These are phyloP conservation scores for Cyberlindnera mississippiensis DNA, from an alignment of 805 yeast genomes.

Conservation along the genomic window DNA sequence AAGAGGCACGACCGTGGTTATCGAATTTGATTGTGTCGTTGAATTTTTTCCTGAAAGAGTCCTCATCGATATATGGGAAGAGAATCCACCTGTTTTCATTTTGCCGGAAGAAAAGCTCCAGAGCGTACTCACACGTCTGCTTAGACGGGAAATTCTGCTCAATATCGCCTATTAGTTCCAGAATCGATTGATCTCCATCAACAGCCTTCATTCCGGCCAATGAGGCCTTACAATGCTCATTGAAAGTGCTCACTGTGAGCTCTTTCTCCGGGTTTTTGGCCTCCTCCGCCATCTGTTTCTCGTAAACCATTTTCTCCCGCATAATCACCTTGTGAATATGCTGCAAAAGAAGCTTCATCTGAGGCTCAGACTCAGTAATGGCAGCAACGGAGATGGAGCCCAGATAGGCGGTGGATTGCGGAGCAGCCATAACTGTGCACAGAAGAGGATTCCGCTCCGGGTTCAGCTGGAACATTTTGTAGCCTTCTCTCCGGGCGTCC, in stretches of 20 bases:
- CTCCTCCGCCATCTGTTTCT: not conserved
- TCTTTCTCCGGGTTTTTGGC: conserved; percentile 1
- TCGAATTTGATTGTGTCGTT: not conserved
- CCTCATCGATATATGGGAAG: conserved; percentile 14
- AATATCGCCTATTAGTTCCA: conserved; percentile 9
- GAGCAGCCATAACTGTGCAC: conserved; percentile 14
- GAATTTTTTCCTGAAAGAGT: conserved; percentile 4
- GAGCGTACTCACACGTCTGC: not conserved
- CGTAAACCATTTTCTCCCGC: conserved; percentile 10
- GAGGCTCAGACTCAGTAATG: conserved; percentile 15
- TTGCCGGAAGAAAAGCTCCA: conserved; percentile 11
- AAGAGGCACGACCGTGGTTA: conserved; percentile 5
- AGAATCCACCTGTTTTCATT: conserved; percentile 11
- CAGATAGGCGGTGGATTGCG: conserved; percentile 13
- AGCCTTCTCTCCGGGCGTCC: conserved; percentile 4
- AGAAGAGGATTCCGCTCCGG: conserved; percentile 18
- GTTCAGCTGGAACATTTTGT: conserved; percentile 15
- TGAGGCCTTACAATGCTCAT: conserved; percentile 10
- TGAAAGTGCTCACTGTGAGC: conserved; percentile 5
- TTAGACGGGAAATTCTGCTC: conserved; percentile 10
- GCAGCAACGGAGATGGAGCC: conserved; percentile 20
- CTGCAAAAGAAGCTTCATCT: conserved; percentile 12
- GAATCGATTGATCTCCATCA: conserved; percentile 8
- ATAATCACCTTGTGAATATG: conserved; percentile 14
- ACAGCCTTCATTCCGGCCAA: conserved; percentile 7